phyloP scores from a whole-genome alignment of 1,139 yeast genomes.

The Diutina ranongensis region DNA sequence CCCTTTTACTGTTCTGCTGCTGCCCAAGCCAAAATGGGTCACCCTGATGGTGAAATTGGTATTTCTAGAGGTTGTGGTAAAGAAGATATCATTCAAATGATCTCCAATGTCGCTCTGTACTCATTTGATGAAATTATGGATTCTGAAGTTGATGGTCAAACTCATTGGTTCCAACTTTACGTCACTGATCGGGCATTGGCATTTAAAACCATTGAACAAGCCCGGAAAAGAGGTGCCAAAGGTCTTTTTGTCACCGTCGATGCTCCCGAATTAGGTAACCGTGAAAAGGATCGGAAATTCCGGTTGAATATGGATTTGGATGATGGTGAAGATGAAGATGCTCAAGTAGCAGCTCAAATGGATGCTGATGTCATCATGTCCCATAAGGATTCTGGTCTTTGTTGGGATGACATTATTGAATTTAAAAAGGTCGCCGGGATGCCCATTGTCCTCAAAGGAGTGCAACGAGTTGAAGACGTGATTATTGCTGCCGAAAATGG shows the following conservation, averaged over 20 bases:
- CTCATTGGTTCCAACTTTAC: conserved; percentile 76
- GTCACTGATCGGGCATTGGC: conserved; percentile 46
- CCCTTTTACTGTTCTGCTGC: conserved; percentile 77
- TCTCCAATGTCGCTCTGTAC: conserved; percentile 69
- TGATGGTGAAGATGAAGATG: conserved; percentile 4
- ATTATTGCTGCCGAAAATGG: conserved; percentile 51
- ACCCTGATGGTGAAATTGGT: conserved; percentile 66
- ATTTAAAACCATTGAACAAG: conserved; percentile 13
- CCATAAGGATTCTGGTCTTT: conserved; percentile 8
- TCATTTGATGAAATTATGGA: conserved; percentile 62
- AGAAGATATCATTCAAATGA: conserved; percentile 66
- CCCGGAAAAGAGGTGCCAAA: conserved; percentile 16
- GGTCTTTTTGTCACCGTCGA: conserved; percentile 20
- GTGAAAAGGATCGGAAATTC: conserved; percentile 17
- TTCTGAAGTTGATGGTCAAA: conserved; percentile 37
- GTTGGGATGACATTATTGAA: conserved; percentile 45
- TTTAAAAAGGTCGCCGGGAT: conserved; percentile 46
- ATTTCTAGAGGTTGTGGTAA: conserved; percentile 62
- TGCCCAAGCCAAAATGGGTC: conserved; percentile 72
- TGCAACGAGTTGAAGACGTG: conserved; percentile 62
- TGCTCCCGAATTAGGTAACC: conserved; percentile 16
- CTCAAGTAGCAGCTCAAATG: conserved; percentile 3
- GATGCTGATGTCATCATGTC: conserved; percentile 7
- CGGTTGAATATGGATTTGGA: conserved; percentile 7
- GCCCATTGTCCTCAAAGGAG: conserved; percentile 62